Base-by-base conservation (phyloP, 805 yeast genomes). In the Nakazawaea ambrosiae region DNA sequence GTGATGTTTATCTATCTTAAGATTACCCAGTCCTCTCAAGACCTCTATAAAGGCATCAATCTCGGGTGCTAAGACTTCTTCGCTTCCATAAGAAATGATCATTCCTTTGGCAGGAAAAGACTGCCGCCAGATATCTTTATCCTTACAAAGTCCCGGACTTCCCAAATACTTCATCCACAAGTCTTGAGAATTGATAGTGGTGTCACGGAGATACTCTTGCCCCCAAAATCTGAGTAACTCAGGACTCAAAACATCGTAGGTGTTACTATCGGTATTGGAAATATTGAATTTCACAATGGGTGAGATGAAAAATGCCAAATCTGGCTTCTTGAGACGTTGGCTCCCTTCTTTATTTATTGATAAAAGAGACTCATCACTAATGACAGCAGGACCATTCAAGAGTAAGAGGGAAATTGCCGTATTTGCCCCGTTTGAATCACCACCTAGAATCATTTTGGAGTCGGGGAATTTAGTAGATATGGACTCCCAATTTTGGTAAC, bases 341-440 rank as follows among this genome's bases (percentile, higher is more conserved):
- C 23, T 26, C 5, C 20, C 31, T 15, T n/a, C 14, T n/a, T 27
- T 8, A n/a, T 7, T 12, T 9, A 28, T 17, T 10, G 10, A 22
- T 8, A 10, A 7, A 10, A 22, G 10, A 10, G 7, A 8, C 24
- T 22, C 24, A 22, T 22, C 24, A 22, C 7, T 8, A 43, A 0
- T 71, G 67, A n/a, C 46, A 29, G n/a, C 57, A 51, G 22, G 60
- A 48, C 44, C 63, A 19, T 30, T 15, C 27, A 37, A 65, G 15
- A 65, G 52, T 34, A 69, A 37, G 36, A 65, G 46, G 10, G 65
- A 47, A 33, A 69, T 42, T 3, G 57, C 53, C 27, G 68, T 42
- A n/a, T 64, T 66, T 0, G 70, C 76, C 1, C 79, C 78, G 4
- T 61, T 50, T 0, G 76, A 69, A 36, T 73, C 76, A 0, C 78